Conservation (phyloP, 805 yeast genomes). For the Candida coleopterorum region DNA sequence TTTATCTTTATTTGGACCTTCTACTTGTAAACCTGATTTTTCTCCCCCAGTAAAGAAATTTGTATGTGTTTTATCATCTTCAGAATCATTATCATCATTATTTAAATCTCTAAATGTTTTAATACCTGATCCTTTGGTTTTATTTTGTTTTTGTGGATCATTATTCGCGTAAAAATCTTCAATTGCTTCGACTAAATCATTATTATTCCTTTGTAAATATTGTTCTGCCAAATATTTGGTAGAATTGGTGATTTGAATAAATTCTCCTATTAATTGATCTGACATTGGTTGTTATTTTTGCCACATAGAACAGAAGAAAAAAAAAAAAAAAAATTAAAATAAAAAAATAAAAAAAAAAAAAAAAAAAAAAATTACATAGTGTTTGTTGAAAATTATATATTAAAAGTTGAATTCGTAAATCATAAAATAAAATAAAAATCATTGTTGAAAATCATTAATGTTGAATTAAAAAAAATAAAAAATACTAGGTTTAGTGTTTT, state of each 20-base stretch:
- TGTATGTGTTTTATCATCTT: constrained; percentile 47
- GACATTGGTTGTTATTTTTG: constrained; percentile 14
- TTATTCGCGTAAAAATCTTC: constrained; percentile 34
- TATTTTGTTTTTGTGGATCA: background rate
- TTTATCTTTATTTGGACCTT: constrained; percentile 54
- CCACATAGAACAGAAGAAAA: background rate
- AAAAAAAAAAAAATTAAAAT: too few relatives aligned
- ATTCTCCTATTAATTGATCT: constrained; percentile 27
- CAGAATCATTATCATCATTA: constrained; percentile 36
- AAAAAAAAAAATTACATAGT: too few relatives aligned
- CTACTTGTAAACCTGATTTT: constrained; percentile 74
- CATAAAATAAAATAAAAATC: constrained; percentile 13
- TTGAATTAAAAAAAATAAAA: constrained; percentile 50
- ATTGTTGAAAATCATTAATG: constrained; percentile 37
- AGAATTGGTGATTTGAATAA: constrained; percentile 32
- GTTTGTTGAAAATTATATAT: too few relatives aligned
- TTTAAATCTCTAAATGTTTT: constrained; percentile 38
- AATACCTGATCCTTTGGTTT: constrained; percentile 11
- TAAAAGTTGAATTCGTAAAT: constrained; percentile 1
- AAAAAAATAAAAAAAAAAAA: too few relatives aligned
- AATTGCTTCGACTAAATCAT: constrained; percentile 35
- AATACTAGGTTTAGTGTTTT: constrained; percentile 36
- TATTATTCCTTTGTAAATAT: constrained; percentile 31
- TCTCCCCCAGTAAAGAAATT: constrained; percentile 68
- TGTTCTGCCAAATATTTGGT: constrained; percentile 35